Evolutionary conservation across 768 basidiomycete genomes (phyloP), one percentile per base, ranked within the genome.

Genomic region (Tulasnella sp.): DNA sequence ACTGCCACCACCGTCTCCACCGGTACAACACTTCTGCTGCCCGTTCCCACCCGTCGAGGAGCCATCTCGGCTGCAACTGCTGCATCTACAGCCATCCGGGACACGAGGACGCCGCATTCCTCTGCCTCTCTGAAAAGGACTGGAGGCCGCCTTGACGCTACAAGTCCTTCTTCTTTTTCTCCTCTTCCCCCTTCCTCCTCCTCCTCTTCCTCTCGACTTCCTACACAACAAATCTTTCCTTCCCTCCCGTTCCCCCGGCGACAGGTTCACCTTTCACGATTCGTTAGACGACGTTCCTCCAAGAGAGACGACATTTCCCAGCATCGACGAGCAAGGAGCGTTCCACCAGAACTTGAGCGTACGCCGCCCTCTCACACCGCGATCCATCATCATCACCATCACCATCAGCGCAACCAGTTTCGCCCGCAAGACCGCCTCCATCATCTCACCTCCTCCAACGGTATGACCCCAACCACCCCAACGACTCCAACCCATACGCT

Each of bases 401-500:
- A 22, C 2, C 34, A 19, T 15, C 74, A 31, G 12, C n/a, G n/a
- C n/a, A 17, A 15, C 29, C 45, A 22, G 73, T 75, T 14, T 15
- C n/a, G 22, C 39, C 42, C 42, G 8, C 42, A 42, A 42, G 9
- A 8, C 17, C 42, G 42, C 42, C 12, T 64, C 29, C 58, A 31
- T 31, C 58, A 31, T 2, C 58, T 52, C 49, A 52, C 49, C 19
- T 52, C 49, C n/a, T 9, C 2, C 31, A 64, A 31, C 58, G 29
- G 38, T 11, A 76, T 76, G 75, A 76, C 75, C 3, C 75, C 75
- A 29, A 76, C 75, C 36, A 76, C 75, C n/a, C 75, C 75, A 38
- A 67, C 75, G 25, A 76, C 75, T 2, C 75, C 75, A 25, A 68
- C 75, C n/a, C 75, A 76, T 31, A 76, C 75, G 6, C n/a, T 40